These are phyloP conservation scores for Carnegiea gigantea DNA, from an alignment of 179 eudicot species.

Conservation along the genomic window DNA sequence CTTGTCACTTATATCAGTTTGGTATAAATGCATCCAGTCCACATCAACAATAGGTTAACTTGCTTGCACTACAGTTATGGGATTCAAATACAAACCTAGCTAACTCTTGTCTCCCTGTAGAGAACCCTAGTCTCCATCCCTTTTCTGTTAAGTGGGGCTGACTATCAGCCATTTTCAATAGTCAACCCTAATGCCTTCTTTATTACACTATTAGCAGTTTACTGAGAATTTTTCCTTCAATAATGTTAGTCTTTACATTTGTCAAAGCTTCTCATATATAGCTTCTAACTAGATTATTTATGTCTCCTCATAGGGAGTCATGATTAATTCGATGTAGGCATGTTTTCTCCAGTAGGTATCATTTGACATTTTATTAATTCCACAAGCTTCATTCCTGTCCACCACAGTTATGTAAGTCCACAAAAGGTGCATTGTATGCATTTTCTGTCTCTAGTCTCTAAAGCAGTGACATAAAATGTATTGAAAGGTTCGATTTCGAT, in stretches of 20 bases:
- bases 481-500: background rate
- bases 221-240: background rate
- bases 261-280: background rate
- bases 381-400: background rate
- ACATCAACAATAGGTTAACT: background rate
- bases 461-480: background rate
- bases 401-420: background rate
- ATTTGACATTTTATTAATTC: background rate
- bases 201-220: background rate
- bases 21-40: background rate
- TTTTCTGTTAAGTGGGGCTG: background rate
- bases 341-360: background rate
- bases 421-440: background rate
- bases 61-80: background rate
- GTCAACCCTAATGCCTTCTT: background rate
- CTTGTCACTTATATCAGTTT: background rate
- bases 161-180: background rate
- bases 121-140: background rate
- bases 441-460: background rate
- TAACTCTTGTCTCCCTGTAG: background rate
- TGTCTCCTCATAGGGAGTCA: background rate
- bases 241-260: no score
- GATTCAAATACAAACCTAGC: background rate
- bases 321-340: background rate
- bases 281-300: no score